phyloP scores from a whole-genome alignment of 2,329 filamentous ascomycete species.

The Cyanodermella asteris region DNA sequence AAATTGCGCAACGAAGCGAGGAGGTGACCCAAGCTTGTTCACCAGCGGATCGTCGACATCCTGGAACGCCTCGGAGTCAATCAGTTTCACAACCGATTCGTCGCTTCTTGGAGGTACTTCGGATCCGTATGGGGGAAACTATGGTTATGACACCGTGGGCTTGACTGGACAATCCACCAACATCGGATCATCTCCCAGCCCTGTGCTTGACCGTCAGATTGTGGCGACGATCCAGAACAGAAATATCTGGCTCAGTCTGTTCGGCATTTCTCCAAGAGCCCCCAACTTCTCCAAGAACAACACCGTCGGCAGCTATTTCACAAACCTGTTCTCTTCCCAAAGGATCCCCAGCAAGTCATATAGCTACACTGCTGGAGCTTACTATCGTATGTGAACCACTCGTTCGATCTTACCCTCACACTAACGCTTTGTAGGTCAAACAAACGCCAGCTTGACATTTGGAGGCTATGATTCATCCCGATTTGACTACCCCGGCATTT shows the following conservation, averaged over 20 bases:
- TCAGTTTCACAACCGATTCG: too few relatives aligned
- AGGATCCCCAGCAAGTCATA: conserved; percentile 9
- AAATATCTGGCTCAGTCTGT: conserved; percentile 16
- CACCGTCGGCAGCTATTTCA: conserved; percentile 6
- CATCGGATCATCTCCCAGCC: too few relatives aligned
- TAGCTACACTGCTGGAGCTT: conserved; percentile 9
- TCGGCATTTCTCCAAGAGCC: conserved; percentile 16
- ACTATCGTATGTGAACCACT: conserved; percentile 6
- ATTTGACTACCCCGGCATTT: conserved; percentile 8
- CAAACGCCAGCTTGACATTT: conserved; percentile 8
- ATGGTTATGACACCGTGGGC: conserved; percentile 7
- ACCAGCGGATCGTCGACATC: too few relatives aligned
- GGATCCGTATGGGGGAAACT: too few relatives aligned
- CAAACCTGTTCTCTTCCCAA: conserved; percentile 7
- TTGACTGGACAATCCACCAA: too few relatives aligned
- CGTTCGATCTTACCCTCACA: neutral
- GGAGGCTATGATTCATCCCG: conserved; percentile 10
- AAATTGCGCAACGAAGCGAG: conserved; percentile 7
- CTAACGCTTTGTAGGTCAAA: conserved; percentile 3
- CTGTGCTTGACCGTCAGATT: conserved; percentile 15
- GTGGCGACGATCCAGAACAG: conserved; percentile 15
- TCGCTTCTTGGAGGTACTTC: too few relatives aligned
- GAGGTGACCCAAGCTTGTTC: too few relatives aligned
- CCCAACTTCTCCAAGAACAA: conserved; percentile 17
- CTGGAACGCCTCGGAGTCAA: too few relatives aligned